phyloP scores from a whole-genome alignment of 176 grass and related monocot genomes.

The Coix lacrymajobi region DNA sequence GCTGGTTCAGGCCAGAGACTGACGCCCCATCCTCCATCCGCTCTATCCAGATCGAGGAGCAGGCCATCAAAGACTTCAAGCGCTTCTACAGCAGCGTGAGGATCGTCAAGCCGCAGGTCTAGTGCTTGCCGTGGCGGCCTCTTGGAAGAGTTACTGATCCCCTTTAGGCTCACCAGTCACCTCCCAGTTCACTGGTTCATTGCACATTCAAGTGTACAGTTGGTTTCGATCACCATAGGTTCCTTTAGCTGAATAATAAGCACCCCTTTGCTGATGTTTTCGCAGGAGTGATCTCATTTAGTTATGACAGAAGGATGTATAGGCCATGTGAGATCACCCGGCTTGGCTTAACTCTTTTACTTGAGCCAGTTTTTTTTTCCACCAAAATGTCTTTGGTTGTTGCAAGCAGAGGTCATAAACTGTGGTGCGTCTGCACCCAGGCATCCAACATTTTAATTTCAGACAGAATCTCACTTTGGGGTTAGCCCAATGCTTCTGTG shows the following conservation, averaged over 20 bases:
- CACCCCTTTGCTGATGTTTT: not conserved
- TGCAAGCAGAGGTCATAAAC: conserved; percentile 19
- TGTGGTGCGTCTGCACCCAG: conserved; percentile 4
- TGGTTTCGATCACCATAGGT: conserved; percentile 14
- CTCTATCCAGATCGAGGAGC: conserved; percentile 96
- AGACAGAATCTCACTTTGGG: not conserved
- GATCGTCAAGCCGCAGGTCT: conserved; percentile 69
- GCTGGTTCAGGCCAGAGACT: conserved; percentile 88
- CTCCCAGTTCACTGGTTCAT: not conserved
- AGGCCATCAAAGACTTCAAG: conserved; percentile 93
- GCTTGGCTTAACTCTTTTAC: conserved; percentile 17
- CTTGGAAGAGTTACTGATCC: conserved; percentile 19
- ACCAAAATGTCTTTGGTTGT: conserved; percentile 40
- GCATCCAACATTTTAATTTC: not conserved
- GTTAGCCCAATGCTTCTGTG: not conserved
- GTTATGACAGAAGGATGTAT: conserved; percentile 27
- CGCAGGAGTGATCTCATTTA: conserved; percentile 18
- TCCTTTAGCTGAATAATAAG: conserved; percentile 32
- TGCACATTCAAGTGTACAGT: conserved; percentile 80
- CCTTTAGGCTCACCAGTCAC: conserved; percentile 26
- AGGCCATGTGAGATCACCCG: conserved; percentile 32
- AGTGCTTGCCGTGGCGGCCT: not conserved
- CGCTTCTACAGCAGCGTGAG: conserved; percentile 96
- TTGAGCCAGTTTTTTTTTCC: conserved; percentile 5
- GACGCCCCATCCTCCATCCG: conserved; percentile 85